Conservation (phyloP, 2,329 filamentous ascomycete species). For the Verticillium klebahnii region DNA sequence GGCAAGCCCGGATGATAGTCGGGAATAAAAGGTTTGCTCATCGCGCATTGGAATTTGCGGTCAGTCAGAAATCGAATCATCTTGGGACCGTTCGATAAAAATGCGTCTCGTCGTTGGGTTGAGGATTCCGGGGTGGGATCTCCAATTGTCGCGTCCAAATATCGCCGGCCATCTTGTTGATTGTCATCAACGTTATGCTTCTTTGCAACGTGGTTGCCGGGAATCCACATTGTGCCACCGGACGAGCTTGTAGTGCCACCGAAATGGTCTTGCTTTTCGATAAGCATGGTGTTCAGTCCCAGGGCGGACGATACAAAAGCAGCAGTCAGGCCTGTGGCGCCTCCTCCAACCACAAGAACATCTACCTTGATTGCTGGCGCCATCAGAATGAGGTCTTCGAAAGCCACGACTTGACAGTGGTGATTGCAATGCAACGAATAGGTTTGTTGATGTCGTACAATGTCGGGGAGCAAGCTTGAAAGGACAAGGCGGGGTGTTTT, state of each 20-base stretch:
- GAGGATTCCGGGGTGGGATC: conserved; percentile 24
- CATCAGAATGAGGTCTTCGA: no score
- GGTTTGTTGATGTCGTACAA: no score
- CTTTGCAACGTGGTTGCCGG: conserved; percentile 19
- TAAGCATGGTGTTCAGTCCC: conserved; percentile 20
- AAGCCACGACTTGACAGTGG: no score
- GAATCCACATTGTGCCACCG: conserved; percentile 29
- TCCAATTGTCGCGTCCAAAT: conserved; percentile 21
- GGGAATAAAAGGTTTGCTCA: conserved; percentile 17
- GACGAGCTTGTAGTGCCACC: conserved; percentile 29
- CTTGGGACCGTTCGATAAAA: conserved; percentile 22
- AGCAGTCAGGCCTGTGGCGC: conserved; percentile 24
- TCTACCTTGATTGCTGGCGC: not conserved
- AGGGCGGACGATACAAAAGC: conserved; percentile 19
- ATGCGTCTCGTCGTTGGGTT: conserved; percentile 18
- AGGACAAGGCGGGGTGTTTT: no score
- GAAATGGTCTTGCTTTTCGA: conserved; percentile 25
- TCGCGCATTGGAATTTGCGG: conserved; percentile 20
- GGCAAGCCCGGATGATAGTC: conserved; percentile 22
- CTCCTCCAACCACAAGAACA: conserved; percentile 24
- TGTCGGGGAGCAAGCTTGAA: no score
- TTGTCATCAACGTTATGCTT: conserved; percentile 18
- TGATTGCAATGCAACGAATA: no score
- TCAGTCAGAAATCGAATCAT: conserved; percentile 25
- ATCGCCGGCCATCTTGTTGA: conserved; percentile 17